phyloP scores from a whole-genome alignment of 2,329 filamentous ascomycete species.

The Fusarium sp. region DNA sequence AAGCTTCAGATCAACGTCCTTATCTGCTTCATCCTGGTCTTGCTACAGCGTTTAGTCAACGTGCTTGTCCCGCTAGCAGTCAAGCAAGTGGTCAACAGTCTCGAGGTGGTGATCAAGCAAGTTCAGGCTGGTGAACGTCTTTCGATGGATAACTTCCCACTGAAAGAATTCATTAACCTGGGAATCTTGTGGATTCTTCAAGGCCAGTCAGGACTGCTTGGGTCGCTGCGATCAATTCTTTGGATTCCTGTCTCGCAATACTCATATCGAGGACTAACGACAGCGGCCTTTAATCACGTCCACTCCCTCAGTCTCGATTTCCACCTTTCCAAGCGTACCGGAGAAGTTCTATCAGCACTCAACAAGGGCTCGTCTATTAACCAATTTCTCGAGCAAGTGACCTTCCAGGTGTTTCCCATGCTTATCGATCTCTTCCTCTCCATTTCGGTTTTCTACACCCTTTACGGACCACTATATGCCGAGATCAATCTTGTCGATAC shows the following conservation, averaged over 20 bases:
- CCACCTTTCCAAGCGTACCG: slow-evolving; percentile 95
- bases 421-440: slow-evolving; percentile 89
- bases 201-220: slow-evolving; percentile 87
- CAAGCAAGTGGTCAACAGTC: slow-evolving; percentile 80
- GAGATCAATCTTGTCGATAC: slow-evolving; percentile 91
- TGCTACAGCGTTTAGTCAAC: slow-evolving; percentile 86
- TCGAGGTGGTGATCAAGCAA: slow-evolving; percentile 67
- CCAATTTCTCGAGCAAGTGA: slow-evolving; percentile 94
- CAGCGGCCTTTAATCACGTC: slow-evolving; percentile 96
- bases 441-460: slow-evolving; percentile 78
- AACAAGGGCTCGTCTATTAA: slow-evolving; percentile 98
- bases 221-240: slow-evolving; percentile 82
- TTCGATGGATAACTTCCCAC: slow-evolving; percentile 52
- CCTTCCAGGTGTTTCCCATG: slow-evolving; percentile 96
- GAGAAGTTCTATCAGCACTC: slow-evolving; percentile 93
- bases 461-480: slow-evolving; percentile 78
- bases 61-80: slow-evolving; percentile 86
- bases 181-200: slow-evolving; percentile 86
- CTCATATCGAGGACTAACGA: slow-evolving; percentile 93
- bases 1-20: slow-evolving; percentile 83
- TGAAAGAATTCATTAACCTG: slow-evolving; percentile 53
- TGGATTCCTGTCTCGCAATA: slow-evolving; percentile 99
- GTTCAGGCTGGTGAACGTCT: slow-evolving; percentile 57
- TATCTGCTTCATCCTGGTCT: slow-evolving; percentile 83
- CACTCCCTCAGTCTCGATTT: slow-evolving; percentile 96